phyloP scores from a whole-genome alignment of 2,329 filamentous ascomycete species.

The Cordyceps cateniannulata region DNA sequence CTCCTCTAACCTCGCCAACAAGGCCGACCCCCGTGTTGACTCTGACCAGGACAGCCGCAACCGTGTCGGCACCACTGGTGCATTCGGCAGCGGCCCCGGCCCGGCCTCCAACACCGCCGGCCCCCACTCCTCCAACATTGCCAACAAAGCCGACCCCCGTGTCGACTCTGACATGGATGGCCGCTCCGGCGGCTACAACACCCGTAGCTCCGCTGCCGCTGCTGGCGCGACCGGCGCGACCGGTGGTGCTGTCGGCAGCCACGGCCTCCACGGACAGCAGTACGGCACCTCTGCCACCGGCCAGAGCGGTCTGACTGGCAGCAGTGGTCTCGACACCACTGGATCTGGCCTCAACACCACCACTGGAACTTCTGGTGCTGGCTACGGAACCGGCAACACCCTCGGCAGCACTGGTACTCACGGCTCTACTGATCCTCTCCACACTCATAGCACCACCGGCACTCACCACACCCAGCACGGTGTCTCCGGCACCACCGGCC shows the following conservation, averaged over 20 bases:
- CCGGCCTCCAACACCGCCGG: conserved; percentile 22
- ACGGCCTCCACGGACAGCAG: conserved; percentile 31
- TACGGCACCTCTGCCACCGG: conserved; percentile 19
- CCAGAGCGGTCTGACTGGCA: conserved; percentile 17
- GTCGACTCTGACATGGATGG: conserved; percentile 44
- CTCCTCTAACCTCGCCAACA: conserved; percentile 37
- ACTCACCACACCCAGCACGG: neutral
- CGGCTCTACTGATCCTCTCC: conserved; percentile 27
- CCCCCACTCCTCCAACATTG: conserved; percentile 34
- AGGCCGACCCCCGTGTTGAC: conserved; percentile 45
- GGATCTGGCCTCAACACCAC: conserved; percentile 6
- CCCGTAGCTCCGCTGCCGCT: conserved; percentile 17
- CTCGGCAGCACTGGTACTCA: conserved; percentile 25
- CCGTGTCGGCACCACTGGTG: conserved; percentile 9
- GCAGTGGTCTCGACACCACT: neutral
- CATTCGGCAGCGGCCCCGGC: conserved; percentile 17
- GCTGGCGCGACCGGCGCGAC: neutral
- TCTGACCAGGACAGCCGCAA: conserved; percentile 39
- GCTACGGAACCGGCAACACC: conserved; percentile 20
- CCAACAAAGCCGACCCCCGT: conserved; percentile 45
- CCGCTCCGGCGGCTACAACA: conserved; percentile 16
- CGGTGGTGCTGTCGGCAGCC: conserved; percentile 28
- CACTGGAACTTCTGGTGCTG: neutral
- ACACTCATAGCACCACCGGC: neutral
- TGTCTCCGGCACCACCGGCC: conserved; percentile 18